Conservation (phyloP, 148 eudicot genomes). For the Polygonum maritimum region DNA sequence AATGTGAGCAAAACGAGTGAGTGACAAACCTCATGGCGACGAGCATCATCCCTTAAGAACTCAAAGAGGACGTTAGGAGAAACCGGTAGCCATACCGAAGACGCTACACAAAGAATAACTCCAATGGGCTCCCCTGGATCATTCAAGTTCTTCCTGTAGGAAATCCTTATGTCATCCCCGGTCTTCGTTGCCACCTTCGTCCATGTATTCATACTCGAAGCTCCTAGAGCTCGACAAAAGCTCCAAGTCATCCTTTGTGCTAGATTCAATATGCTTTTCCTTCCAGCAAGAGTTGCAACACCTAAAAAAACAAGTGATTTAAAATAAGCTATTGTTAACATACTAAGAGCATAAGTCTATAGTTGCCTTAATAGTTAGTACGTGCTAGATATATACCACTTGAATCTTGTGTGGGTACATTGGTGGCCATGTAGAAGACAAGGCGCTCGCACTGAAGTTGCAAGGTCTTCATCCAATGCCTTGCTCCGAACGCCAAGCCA, state of each 20-base stretch:
- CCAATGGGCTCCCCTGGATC: slow-evolving; percentile 37
- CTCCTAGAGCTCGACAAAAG: slow-evolving; percentile 31
- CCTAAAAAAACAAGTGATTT: neutral
- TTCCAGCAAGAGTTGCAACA: slow-evolving; percentile 23
- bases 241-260: slow-evolving; percentile 42
- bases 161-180: slow-evolving; percentile 30
- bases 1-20: neutral
- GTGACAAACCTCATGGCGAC: slow-evolving; percentile 11
- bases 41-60: slow-evolving; percentile 26
- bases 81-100: slow-evolving; percentile 45
- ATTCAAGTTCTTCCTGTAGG: slow-evolving; percentile 30
- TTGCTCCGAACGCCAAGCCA: slow-evolving; percentile 88
- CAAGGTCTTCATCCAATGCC: slow-evolving; percentile 79
- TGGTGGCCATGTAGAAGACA: slow-evolving; percentile 88
- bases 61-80: slow-evolving; percentile 34
- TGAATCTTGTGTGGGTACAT: slow-evolving; percentile 86
- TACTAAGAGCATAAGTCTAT: neutral
- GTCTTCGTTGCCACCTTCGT: slow-evolving; percentile 24
- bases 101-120: slow-evolving; percentile 30
- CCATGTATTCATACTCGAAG: slow-evolving; percentile 29
- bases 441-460: slow-evolving; percentile 91
- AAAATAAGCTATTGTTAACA: neutral
- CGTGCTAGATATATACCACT: slow-evolving; percentile 34
- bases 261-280: slow-evolving; percentile 34
- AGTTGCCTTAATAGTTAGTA: neutral